A percentile compares a stretch with the other conserved stretches of the same genome.
These are phyloP conservation scores for Pleurotus pulmonarius DNA, from an alignment of 768 basidiomycete species.

Conservation along the genomic window DNA sequence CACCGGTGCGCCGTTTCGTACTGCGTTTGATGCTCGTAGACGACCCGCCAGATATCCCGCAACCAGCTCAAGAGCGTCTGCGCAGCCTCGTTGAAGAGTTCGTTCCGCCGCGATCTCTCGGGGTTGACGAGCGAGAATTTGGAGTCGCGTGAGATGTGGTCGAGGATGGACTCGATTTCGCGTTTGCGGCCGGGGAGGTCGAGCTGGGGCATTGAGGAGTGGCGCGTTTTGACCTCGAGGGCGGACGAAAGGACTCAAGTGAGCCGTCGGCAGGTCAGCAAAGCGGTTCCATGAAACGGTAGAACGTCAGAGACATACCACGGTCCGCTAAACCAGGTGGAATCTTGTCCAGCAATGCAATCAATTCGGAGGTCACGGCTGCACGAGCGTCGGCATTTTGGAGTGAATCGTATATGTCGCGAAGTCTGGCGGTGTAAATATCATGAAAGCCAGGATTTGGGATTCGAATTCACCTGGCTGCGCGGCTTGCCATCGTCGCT, in stretches of 20 bases:
- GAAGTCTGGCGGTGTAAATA: neutral
- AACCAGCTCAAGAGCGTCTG: slow-evolving; percentile 57
- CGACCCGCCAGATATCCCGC: slow-evolving; percentile 58
- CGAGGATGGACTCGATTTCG: slow-evolving; percentile 50
- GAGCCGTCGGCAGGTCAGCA: too few relatives aligned
- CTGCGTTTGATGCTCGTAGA: slow-evolving; percentile 54
- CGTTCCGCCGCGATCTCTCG: slow-evolving; percentile 50
- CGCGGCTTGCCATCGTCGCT: too few relatives aligned
- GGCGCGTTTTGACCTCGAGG: slow-evolving; percentile 31
- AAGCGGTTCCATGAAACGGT: too few relatives aligned
- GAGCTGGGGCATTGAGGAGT: slow-evolving; percentile 41
- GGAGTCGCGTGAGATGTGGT: slow-evolving; percentile 49
- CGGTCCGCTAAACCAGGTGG: neutral
- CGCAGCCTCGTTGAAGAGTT: slow-evolving; percentile 53
- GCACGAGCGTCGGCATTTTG: neutral
- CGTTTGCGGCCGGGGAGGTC: slow-evolving; percentile 50
- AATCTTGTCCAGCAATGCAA: neutral
- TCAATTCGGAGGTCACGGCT: neutral
- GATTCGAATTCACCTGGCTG: too few relatives aligned
- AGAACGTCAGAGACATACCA: neutral
- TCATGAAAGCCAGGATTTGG: neutral
- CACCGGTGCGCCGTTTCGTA: slow-evolving; percentile 52
- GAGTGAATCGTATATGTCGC: slow-evolving; percentile 13
- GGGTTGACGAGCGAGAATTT: slow-evolving; percentile 45
- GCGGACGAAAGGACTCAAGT: slow-evolving; percentile 23